phyloP scores from a whole-genome alignment of 768 basidiomycete genomes.

The Pleurotus giganteus region DNA sequence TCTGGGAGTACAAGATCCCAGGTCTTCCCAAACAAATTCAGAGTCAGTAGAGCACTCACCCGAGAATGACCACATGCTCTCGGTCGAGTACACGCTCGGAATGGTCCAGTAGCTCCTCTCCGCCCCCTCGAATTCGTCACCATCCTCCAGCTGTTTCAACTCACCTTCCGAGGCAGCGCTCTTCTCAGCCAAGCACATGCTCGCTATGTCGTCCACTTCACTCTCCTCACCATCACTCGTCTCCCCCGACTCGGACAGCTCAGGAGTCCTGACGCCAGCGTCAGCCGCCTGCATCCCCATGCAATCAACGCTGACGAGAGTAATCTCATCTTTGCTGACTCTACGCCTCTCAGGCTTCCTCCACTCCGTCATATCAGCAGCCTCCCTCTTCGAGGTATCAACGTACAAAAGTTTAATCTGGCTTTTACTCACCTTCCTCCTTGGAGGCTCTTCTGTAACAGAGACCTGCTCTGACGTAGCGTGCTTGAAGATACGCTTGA shows the following conservation, averaged over 20 bases:
- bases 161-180: neutral
- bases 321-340: conserved; percentile 6
- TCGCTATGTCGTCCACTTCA: neutral
- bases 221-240: neutral
- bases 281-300: neutral
- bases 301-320: conserved; percentile 3
- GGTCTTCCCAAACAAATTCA: neutral
- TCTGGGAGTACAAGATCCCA: neutral
- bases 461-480: conserved; percentile 1
- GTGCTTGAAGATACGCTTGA: conserved; percentile 4
- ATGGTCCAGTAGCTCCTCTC: neutral
- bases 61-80: conserved; percentile 7
- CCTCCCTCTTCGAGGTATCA: neutral
- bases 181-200: neutral
- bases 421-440: conserved; percentile 6
- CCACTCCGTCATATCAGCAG: neutral
- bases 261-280: conserved; percentile 10
- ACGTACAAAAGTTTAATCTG: conserved; percentile 6
- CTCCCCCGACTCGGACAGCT: neutral
- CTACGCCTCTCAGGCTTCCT: neutral
- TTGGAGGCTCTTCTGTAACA: neutral
- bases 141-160: neutral
- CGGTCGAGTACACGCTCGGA: conserved; percentile 2
- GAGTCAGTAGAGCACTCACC: conserved; percentile 5
- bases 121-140: neutral